A percentile compares a stretch with the other conserved stretches of the same genome.
Evolutionary conservation across 1,284 basidiomycete species (phyloP).

Genomic region (Trametes pubescens): DNA sequence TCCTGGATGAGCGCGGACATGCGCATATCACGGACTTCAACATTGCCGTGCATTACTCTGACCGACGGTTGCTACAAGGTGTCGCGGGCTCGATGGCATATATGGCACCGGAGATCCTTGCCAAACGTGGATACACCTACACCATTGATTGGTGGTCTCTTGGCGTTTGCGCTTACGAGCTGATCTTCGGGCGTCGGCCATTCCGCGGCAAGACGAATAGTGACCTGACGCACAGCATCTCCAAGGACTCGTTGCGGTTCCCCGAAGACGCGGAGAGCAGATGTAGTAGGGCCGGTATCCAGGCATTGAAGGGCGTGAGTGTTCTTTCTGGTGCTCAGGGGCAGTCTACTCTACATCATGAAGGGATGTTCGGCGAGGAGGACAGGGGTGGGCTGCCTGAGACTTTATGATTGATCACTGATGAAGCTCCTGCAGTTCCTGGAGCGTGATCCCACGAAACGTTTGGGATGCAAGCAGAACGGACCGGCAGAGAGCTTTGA

Average conservation of each 20-base stretch:
- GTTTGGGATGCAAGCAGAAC: constrained; percentile 83
- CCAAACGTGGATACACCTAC: constrained; percentile 86
- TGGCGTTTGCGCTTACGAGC: constrained; percentile 91
- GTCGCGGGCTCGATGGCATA: constrained; percentile 99
- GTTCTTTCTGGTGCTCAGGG: not conserved
- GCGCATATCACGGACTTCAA: constrained; percentile 99
- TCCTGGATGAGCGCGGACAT: constrained; percentile 94
- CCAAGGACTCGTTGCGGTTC: constrained; percentile 78
- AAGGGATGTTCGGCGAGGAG: too few species aligned
- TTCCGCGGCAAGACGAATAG: constrained; percentile 93
- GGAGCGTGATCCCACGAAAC: constrained; percentile 83
- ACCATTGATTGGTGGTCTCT: constrained; percentile 98
- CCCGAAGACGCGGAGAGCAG: constrained; percentile 80
- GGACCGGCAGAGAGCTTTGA: constrained; percentile 72
- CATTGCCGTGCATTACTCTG: constrained; percentile 96
- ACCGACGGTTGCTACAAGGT: constrained; percentile 85
- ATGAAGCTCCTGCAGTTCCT: constrained; percentile 64
- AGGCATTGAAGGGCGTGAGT: constrained; percentile 73
- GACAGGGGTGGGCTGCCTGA: not conserved
- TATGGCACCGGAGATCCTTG: constrained; percentile 96
- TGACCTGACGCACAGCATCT: constrained; percentile 89
- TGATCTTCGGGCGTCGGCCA: constrained; percentile 90
- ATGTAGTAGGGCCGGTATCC: constrained; percentile 72
- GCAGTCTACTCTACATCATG: not conserved
- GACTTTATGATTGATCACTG: constrained; percentile 18